Base-by-base conservation (phyloP, 345 rosid genomes). In the Rhodomyrtus tomentosa region DNA sequence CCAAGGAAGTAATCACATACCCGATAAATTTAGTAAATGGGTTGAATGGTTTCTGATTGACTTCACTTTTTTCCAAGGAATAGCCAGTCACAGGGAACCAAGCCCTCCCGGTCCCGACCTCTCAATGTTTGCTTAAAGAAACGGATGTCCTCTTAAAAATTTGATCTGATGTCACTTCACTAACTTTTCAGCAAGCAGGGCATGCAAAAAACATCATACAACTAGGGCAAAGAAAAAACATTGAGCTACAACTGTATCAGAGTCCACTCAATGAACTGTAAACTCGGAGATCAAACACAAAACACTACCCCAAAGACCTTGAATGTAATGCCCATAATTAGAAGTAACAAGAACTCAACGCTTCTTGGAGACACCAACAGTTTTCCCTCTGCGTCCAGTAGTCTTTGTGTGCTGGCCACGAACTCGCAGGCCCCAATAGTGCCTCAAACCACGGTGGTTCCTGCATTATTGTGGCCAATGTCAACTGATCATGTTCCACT, bases 351-450 rank as follows among this genome's bases (percentile, higher is more conserved):
- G 55, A 82, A 7, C 81, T 52, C 82, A 88, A 81, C 92, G 93
- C 88, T 96, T 94, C 96, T 94, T 94, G 13, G 96, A 96, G 82
- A 96, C 99, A 92, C 96, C 99, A 82, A 94, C 99, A 83, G 96
- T 94, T 93, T 96, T 94, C 82, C 99, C 98, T 54, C 99, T 88
- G 52, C 98, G 98, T 52, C 98, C 99, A 10, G 98, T 95, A 12
- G 99, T 94, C 96, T 96, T 96, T 86, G 98, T 94, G 93, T 96
- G 98, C 87, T 96, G 99, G 42, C 99, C 99, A 84, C 99, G 94
- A 20, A 96, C 99, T 24, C 98, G 95, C 27, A 96, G 96, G 80
- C 99, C 98, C 99, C 99, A 96, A 90, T 95, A 95, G 90, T 96
- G 99, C 84, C 99, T 94, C 87, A 95, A 90, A 86, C 99, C 99